A percentile compares a stretch with the other conserved stretches of the same genome.
These are phyloP conservation scores for Paramecium octaurelia DNA, from an alignment of 73 alveolate genomes.

Conservation along the genomic window DNA sequence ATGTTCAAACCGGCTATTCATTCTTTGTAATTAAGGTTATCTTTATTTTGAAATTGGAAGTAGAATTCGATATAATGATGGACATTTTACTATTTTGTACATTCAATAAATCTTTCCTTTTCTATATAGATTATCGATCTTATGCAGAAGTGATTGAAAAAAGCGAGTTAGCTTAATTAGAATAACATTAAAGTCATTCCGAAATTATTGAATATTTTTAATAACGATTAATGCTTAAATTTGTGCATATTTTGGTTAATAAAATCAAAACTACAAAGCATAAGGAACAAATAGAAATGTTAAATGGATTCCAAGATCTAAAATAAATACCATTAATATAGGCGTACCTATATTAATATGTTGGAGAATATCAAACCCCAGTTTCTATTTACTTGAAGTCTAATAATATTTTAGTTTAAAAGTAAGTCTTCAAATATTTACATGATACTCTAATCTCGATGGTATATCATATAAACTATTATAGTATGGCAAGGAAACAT, in stretches of 20 bases:
- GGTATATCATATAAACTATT: background rate
- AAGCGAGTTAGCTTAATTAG: slow-evolving; percentile 2
- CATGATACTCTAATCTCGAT: background rate
- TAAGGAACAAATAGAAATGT: background rate
- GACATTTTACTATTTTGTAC: background rate
- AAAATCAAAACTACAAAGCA: background rate
- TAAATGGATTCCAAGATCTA: background rate
- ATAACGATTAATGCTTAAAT: slow-evolving; percentile 3
- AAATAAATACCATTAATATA: background rate
- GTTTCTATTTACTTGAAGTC: background rate
- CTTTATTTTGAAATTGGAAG: background rate
- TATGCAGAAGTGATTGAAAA: slow-evolving; percentile 45
- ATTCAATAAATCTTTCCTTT: slow-evolving; percentile 10
- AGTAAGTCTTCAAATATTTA: slow-evolving; percentile 22
- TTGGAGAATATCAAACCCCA: background rate
- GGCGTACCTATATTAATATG: background rate
- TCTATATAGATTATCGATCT: slow-evolving; percentile 24
- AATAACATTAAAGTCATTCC: slow-evolving; percentile 5
- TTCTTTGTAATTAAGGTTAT: background rate
- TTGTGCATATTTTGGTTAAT: background rate
- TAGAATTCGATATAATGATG: slow-evolving; percentile 41
- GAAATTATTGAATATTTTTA: slow-evolving; percentile 28
- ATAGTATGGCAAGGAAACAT: background rate
- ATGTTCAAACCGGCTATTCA: background rate
- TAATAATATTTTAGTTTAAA: background rate